A percentile compares a stretch with the other conserved stretches of the same genome.
These are phyloP conservation scores for Penicillium silybi DNA, from an alignment of 495 filamentous ascomycete species.

Conservation along the genomic window DNA sequence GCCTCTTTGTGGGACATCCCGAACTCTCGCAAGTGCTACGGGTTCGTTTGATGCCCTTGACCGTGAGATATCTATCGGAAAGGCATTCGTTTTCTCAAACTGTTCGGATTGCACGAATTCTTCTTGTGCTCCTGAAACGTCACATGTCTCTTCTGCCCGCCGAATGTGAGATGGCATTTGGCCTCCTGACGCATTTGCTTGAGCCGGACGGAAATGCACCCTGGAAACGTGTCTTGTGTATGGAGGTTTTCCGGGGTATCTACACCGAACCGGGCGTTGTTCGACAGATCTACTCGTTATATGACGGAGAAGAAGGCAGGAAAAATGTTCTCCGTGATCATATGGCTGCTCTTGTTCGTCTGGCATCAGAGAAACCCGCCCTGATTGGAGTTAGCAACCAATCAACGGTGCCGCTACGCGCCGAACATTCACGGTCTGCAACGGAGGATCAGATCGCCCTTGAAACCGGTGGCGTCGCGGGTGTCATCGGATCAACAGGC, in stretches of 20 bases:
- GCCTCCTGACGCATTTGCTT: conserved; percentile 80
- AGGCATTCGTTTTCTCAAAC: conserved; percentile 77
- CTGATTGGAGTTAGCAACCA: conserved; percentile 85
- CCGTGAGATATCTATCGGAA: conserved; percentile 73
- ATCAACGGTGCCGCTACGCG: conserved; percentile 65
- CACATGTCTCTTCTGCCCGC: conserved; percentile 69
- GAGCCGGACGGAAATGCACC: conserved; percentile 72
- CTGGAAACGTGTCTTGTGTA: conserved; percentile 86
- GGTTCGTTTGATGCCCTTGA: conserved; percentile 77
- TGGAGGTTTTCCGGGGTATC: conserved; percentile 84
- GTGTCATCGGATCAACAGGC: conserved; percentile 79
- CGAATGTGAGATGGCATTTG: conserved; percentile 82
- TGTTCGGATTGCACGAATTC: conserved; percentile 73
- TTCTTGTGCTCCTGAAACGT: conserved; percentile 72
- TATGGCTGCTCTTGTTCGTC: conserved; percentile 75
- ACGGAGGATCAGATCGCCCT: conserved; percentile 77
- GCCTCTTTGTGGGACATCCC: conserved; percentile 70
- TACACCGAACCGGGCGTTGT: conserved; percentile 76
- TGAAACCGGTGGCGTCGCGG: conserved; percentile 82
- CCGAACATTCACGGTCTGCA: conserved; percentile 38
- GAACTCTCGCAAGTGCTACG: conserved; percentile 79
- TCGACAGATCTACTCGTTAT: conserved; percentile 74
- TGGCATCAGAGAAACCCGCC: conserved; percentile 84
- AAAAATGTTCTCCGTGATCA: conserved; percentile 77
- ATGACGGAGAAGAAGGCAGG: conserved; percentile 67